A percentile compares a stretch with the other conserved stretches of the same genome.
Conservation (phyloP, 1,139 yeast species). For the Debaryomycetaceae sp. region DNA sequence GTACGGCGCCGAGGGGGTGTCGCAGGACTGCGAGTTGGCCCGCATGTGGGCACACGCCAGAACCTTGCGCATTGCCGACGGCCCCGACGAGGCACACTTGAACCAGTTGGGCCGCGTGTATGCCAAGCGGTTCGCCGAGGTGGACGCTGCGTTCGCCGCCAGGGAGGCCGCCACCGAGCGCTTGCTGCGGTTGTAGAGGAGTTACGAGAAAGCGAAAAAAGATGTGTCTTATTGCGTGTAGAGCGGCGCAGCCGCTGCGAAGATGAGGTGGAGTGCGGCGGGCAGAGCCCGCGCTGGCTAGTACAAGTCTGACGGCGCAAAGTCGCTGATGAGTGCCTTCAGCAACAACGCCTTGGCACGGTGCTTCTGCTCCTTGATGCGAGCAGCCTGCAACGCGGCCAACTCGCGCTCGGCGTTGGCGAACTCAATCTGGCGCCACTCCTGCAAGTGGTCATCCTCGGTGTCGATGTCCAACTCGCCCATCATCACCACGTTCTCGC, state of each 20-base stretch:
- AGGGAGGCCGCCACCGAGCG: slow-evolving; percentile 18
- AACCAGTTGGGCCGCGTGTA: slow-evolving; percentile 53
- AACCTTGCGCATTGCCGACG: slow-evolving; percentile 67
- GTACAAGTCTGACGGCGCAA: slow-evolving; percentile 50
- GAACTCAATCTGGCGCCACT: slow-evolving; percentile 55
- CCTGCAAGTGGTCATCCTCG: slow-evolving; percentile 68
- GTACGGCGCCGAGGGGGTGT: slow-evolving; percentile 67
- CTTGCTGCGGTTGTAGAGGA: slow-evolving; percentile 24
- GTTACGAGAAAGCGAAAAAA: slow-evolving; percentile 5
- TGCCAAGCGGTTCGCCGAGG: slow-evolving; percentile 28
- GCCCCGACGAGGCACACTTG: slow-evolving; percentile 73
- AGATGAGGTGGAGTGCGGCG: no score
- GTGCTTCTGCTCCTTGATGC: slow-evolving; percentile 40
- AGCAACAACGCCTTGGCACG: slow-evolving; percentile 46
- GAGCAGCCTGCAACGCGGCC: slow-evolving; percentile 31
- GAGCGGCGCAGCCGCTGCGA: no score
- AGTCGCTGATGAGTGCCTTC: slow-evolving; percentile 56
- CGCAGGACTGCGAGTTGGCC: slow-evolving; percentile 62
- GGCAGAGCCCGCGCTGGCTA: slow-evolving; percentile 13
- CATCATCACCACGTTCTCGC: slow-evolving; percentile 93
- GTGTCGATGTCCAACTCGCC: slow-evolving; percentile 91
- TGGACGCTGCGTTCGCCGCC: slow-evolving; percentile 30
- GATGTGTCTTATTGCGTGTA: neutral
- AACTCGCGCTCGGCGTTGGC: slow-evolving; percentile 52
- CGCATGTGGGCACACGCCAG: slow-evolving; percentile 52